Evolutionary conservation across 2,329 filamentous ascomycete genomes (phyloP), one percentile per base, ranked within the genome.

Genomic region (Aspergillus fumigatus): DNA sequence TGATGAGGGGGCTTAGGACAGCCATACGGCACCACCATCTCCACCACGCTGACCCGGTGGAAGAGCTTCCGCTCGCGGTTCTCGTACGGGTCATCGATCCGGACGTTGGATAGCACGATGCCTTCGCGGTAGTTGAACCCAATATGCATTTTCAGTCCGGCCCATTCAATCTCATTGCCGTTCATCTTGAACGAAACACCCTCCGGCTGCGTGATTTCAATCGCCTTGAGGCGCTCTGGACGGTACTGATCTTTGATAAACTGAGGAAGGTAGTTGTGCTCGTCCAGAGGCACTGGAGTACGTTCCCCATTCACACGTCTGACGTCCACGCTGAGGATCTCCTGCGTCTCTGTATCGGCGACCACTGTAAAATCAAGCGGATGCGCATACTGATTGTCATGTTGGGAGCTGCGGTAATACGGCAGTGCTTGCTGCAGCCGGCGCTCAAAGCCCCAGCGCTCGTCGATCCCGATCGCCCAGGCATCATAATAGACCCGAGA

Each of bases 71-170:
- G 65, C 51, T 69, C 67, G 11, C 67, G 63, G 41, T 67, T 60
- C 55, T 67, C 61, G 49, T 68, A 65, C 54, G 61, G 62, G 51
- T 69, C 67, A 49, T 68, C 62, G 6, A 65, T 55, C 40, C 67
- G 64, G 5, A 69, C 59, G 26, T 84, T 77, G 55, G 82, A 82
- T 17, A 85, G 68, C 6, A 84, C 81, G 70, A 83, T 82, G 48
- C 82, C 82, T 64, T 84, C 78, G 9, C 78, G 73, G 59, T 76
- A 74, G 67, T 80, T 80, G 72, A 80, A 80, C 27, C 77, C 77
- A 35, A 80, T 63, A 52, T 75, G 73, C 71, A 75, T 74, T 50
- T 67, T 68, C 55, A 55, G 64, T 49, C 65, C 66, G 49, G 67
- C 67, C 67, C 67, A 69, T 10, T 61, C 61, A 14, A 69, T 53